Conservation (phyloP, 1,284 basidiomycete genomes). For the Mycena sp. region DNA sequence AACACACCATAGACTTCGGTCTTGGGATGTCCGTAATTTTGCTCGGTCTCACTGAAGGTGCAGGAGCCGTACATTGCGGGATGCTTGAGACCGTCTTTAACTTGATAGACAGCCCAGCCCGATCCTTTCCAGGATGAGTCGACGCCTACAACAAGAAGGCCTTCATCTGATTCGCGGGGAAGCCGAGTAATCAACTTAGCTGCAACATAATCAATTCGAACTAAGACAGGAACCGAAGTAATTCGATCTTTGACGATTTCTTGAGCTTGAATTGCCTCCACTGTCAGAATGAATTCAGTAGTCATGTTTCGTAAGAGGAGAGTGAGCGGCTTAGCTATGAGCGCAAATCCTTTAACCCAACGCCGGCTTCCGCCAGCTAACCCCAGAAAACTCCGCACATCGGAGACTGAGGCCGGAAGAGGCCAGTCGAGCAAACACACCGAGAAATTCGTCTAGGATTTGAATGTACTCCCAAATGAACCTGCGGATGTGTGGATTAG, state of each 20-base stretch:
- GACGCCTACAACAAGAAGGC: constrained; percentile 42
- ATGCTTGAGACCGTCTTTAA: not conserved
- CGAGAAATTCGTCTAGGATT: constrained; percentile 36
- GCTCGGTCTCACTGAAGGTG: not conserved
- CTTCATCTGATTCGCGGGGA: constrained; percentile 35
- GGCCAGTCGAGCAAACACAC: constrained; percentile 40
- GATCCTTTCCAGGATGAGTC: constrained; percentile 42
- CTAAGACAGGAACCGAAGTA: constrained; percentile 36
- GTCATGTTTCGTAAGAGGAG: constrained; percentile 27
- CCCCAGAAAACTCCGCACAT: constrained; percentile 47
- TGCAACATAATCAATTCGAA: constrained; percentile 40
- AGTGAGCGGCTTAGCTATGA: constrained; percentile 42
- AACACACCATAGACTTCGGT: constrained; percentile 5
- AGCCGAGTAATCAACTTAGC: constrained; percentile 20
- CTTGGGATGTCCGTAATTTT: not conserved
- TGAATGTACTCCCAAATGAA: constrained; percentile 38
- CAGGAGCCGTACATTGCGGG: not conserved
- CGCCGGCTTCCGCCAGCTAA: constrained; percentile 36
- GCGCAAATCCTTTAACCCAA: constrained; percentile 45
- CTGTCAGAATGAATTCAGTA: constrained; percentile 33
- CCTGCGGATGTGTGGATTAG: constrained; percentile 29
- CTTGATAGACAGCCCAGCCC: not conserved
- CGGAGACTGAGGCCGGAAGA: constrained; percentile 30
- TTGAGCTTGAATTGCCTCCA: constrained; percentile 33
- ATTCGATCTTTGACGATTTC: constrained; percentile 37